Evolutionary conservation across 2,329 filamentous ascomycete species (phyloP).

Genomic region (Diaporthe eres): DNA sequence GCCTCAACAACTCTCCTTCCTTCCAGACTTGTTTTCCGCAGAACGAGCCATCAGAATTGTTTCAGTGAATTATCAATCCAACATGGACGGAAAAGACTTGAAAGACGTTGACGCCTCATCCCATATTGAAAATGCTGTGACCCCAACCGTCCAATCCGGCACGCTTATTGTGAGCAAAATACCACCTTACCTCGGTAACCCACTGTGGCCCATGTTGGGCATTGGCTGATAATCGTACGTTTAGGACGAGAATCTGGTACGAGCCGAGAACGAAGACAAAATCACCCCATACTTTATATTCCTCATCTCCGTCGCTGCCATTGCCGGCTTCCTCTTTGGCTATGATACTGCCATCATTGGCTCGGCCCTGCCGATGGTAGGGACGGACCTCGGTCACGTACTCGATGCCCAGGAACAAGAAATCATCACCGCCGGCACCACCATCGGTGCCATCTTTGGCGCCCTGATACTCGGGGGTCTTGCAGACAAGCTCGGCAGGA

Average conservation of each 20-base stretch:
- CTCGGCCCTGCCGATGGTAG: constrained; percentile 10
- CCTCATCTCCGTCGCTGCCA: constrained; percentile 57
- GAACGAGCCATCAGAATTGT: neutral
- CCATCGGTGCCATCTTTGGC: constrained; percentile 5
- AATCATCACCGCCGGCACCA: constrained; percentile 3
- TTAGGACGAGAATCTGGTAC: constrained; percentile 35
- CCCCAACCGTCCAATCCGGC: neutral
- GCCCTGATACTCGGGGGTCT: neutral
- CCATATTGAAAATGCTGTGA: neutral
- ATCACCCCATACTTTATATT: neutral
- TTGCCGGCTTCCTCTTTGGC: constrained; percentile 63
- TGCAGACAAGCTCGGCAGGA: constrained; percentile 4
- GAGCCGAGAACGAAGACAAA: constrained; percentile 43
- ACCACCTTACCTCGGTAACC: neutral
- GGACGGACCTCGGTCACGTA: neutral
- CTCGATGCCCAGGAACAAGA: neutral
- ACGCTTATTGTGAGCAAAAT: neutral
- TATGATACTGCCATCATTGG: constrained; percentile 58
- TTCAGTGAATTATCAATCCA: neutral
- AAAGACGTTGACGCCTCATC: neutral
- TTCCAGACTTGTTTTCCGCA: neutral
- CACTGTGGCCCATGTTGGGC: neutral
- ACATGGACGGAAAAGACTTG: constrained; percentile 10
- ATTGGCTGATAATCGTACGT: constrained; percentile 34
- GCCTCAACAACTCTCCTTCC: neutral